Base-by-base conservation (phyloP, 2,329 filamentous ascomycete genomes). In the Cladophialophora exuberans region DNA sequence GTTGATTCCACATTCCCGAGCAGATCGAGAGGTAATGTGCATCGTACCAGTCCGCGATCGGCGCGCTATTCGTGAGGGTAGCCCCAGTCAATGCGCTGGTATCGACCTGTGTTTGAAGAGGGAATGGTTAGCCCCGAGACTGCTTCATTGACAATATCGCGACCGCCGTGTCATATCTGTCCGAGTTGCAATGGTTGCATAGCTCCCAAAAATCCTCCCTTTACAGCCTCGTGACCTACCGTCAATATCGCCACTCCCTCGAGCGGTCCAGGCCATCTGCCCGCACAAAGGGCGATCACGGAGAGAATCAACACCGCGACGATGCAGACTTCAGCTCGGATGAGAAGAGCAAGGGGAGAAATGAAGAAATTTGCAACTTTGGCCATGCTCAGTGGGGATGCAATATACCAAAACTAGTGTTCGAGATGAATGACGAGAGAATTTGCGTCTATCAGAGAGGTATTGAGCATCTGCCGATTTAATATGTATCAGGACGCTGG, bases 11-110 rank as follows among this genome's bases (percentile, higher is more conserved):
- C 49, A 52, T 52, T 2, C 50, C 50, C 11, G 20, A 45, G 31
- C 50, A 52, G 41, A 46, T 45, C 4, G 50, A 52, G 30, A 38
- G 39, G 41, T 52, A 52, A 26, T 52, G 41, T 23, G 22, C 31
- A 9, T 38, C 41, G 31, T 52, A 36, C 50, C 41, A 52, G 41
- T 46, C 50, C 11, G 35, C 20, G 20, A 46, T 36, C 5, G 28
- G 28, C 17, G 30, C 6, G 17, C 22, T 13, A 10, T 17, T 23
- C 11, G 22, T 5, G 28, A 11, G 25, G 4, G 46, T 42, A 7
- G 11, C n/a, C 22, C 13, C 42, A 9, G 35, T 18, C 35, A 42
- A 17, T 4, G 47, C 22, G 25, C 35, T 41, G 47, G 25, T 43
- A 20, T 51, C 47, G 25, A 51, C 23, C 47, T 43, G 17, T 51